Percentiles rank a stretch among this genome's conserved stretches.
phyloP scores from a whole-genome alignment of 768 basidiomycete species.

The Pleurotus giganteus region DNA sequence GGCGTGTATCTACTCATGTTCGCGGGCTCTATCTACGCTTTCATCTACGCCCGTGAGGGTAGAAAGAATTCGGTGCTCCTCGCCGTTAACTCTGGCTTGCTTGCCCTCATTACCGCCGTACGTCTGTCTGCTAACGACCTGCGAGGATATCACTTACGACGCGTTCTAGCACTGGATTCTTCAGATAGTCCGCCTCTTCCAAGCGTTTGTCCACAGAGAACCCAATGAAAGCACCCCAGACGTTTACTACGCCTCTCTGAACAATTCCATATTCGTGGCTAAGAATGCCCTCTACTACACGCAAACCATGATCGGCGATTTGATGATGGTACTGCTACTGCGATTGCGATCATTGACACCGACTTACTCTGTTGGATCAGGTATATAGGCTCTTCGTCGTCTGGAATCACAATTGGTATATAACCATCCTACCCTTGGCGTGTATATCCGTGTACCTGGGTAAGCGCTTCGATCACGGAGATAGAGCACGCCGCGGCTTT shows the following conservation, averaged over 20 bases:
- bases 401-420: background rate
- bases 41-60: background rate
- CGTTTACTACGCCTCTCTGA: background rate
- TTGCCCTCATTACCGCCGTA: background rate
- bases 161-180: background rate
- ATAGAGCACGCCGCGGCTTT: background rate
- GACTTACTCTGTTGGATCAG: background rate
- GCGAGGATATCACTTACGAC: background rate
- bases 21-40: background rate
- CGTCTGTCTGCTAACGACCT: background rate
- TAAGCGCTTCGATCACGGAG: background rate
- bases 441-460: background rate
- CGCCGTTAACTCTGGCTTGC: background rate
- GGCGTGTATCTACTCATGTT: constrained; percentile 3
- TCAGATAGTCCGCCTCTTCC: background rate
- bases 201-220: background rate
- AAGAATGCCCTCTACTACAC: background rate
- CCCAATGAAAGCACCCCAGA: background rate
- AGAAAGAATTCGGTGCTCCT: background rate
- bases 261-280: background rate
- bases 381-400: background rate
- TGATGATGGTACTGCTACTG: background rate
- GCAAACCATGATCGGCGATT: background rate
- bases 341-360: background rate
- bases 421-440: background rate